A percentile compares a stretch with the other conserved stretches of the same genome.
Conservation (phyloP, 2,329 filamentous ascomycete species). For the Lachnellula occidentalis region DNA sequence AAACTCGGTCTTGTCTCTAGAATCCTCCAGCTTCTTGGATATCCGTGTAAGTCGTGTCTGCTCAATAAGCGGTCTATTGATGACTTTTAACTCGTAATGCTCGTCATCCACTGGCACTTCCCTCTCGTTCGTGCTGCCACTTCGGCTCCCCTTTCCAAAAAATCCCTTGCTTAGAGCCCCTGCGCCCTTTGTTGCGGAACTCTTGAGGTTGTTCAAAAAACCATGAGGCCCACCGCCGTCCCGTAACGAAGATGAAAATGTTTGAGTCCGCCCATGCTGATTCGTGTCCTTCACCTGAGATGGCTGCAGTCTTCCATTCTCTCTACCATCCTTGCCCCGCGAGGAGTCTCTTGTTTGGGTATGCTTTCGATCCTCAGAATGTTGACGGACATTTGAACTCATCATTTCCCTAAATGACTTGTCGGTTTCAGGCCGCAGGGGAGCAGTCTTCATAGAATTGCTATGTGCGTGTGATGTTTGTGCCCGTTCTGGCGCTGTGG, state of each 20-base stretch:
- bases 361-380: conserved; percentile 63
- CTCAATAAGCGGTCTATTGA: conserved; percentile 80
- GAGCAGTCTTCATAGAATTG: conserved; percentile 54
- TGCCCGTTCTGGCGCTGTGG: conserved; percentile 34
- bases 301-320: conserved; percentile 35
- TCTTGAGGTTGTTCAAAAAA: conserved; percentile 70
- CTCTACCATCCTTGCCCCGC: conserved; percentile 32
- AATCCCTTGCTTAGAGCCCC: conserved; percentile 78
- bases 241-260: conserved; percentile 47
- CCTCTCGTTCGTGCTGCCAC: conserved; percentile 62
- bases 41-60: conserved; percentile 90
- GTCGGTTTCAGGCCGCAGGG: conserved; percentile 48
- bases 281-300: conserved; percentile 4
- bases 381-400: conserved; percentile 58
- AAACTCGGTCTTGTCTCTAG: conserved; percentile 92
- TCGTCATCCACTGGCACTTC: conserved; percentile 68
- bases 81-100: conserved; percentile 76
- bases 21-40: conserved; percentile 80
- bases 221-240: conserved; percentile 52
- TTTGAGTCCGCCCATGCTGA: conserved; percentile 35
- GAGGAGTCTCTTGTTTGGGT: conserved; percentile 40
- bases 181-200: conserved; percentile 66
- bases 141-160: conserved; percentile 71
- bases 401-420: conserved; percentile 65
- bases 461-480: conserved; percentile 30